These are phyloP conservation scores for Alternaria sp. DNA, from an alignment of 2,329 filamentous ascomycete genomes.

Conservation along the genomic window DNA sequence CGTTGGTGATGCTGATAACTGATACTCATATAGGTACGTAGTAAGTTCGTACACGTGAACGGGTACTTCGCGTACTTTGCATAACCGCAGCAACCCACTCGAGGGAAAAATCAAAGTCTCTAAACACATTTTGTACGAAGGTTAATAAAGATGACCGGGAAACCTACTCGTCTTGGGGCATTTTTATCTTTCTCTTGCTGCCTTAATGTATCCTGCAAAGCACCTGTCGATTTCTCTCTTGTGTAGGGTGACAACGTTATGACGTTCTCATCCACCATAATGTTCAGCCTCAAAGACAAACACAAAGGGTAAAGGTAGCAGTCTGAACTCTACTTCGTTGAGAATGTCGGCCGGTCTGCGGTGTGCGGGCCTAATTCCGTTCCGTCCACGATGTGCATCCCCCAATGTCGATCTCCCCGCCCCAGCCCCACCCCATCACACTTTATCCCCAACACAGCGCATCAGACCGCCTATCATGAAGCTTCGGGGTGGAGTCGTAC, in stretches of 20 bases:
- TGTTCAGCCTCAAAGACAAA: neutral
- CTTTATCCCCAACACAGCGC: slow-evolving; percentile 1
- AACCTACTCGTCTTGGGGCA: too few species aligned
- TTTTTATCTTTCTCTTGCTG: too few species aligned
- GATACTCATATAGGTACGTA: neutral
- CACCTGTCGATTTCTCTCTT: neutral
- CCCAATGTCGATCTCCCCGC: slow-evolving; percentile 9
- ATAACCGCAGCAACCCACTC: neutral
- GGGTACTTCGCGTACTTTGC: neutral
- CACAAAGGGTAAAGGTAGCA: neutral
- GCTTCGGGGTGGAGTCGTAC: neutral
- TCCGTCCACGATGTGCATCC: neutral
- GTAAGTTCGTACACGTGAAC: neutral
- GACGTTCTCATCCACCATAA: neutral
- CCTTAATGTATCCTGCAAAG: neutral
- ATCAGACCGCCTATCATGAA: slow-evolving; percentile 1
- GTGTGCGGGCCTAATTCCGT: neutral
- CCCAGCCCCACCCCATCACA: slow-evolving; percentile 3
- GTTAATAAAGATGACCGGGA: too few species aligned
- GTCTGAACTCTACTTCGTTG: neutral
- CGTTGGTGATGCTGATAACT: neutral
- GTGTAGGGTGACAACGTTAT: neutral
- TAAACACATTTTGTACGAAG: too few species aligned
- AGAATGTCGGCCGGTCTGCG: slow-evolving; percentile 1
- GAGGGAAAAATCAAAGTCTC: too few species aligned